Base-by-base conservation (phyloP, 768 basidiomycete species). In the Amanita molliuscula region DNA sequence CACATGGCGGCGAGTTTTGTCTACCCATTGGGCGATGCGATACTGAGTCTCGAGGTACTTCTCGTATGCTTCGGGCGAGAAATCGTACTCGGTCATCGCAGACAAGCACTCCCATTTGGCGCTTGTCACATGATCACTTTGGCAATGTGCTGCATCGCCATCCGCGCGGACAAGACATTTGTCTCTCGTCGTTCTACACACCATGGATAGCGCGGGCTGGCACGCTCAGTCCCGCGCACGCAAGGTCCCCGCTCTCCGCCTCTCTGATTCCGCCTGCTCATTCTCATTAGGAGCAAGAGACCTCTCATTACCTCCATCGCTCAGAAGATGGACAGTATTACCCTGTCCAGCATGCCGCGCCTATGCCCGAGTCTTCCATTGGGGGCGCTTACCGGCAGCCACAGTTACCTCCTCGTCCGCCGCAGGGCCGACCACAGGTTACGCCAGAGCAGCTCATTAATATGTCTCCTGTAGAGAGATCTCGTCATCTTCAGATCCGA, bases 131-230 rank as follows among this genome's bases (percentile, higher is more conserved):
- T 33, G 38, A 40, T 45, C 21, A 26, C 28, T 21, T 28, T 34
- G 38, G 40, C 50, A 38, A 50, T 21, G 8, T 16, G 13, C 21
- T 36, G 36, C 42, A 47, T 21, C 23, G 36, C 37, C 38, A 41
- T 1, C 11, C 2, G 16, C 13, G 8, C 10, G 41, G 6, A 16
- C 15, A 6, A 44, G 25, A 44, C 25, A 44, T 16, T 6, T n/a
- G 23, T 41, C 21, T 16, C 18, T 41, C 21, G 31, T 7, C 7
- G 4, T 8, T 26, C 18, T 48, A 51, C 4, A 28, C 29, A n/a
- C 16, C 41, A 88, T 90, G 86, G 88, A 89, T 61, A 79, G 75
- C 51, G 67, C 79, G 48, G 89, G 88, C 50, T 90, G 88, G 87
- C 76, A 76, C 56, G 85, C 86, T 31, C 71, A 72, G 13, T 74